Evolutionary conservation across 2,329 filamentous ascomycete genomes (phyloP).

Genomic region (Raffaelea albimanens): DNA sequence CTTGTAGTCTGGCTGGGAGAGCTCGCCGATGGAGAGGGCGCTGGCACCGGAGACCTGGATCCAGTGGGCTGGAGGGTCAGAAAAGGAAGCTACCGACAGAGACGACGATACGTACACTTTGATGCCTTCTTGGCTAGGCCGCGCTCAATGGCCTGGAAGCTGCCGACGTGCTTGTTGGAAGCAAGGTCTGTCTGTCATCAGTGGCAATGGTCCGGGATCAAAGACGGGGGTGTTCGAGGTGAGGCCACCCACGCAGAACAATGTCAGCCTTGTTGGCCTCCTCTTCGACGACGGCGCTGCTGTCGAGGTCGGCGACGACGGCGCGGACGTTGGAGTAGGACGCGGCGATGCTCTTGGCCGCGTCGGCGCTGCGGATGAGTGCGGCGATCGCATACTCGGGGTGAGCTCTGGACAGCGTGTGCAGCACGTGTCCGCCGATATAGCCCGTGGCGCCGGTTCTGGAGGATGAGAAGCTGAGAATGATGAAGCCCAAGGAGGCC

Average conservation of each 20-base stretch:
- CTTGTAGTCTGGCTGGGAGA: neutral
- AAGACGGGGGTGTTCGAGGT: no score
- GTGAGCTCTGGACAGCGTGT: neutral
- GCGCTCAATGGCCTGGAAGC: neutral
- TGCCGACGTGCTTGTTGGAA: neutral
- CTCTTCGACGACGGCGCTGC: neutral
- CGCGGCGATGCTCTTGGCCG: neutral
- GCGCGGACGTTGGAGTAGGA: neutral
- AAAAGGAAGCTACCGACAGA: neutral
- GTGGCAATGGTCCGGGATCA: no score
- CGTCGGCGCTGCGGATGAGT: neutral
- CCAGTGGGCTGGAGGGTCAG: neutral
- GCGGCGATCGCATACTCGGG: neutral
- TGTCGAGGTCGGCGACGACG: neutral
- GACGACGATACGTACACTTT: no score
- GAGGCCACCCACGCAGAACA: neutral
- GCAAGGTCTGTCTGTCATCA: neutral
- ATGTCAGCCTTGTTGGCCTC: neutral
- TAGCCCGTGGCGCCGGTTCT: constrained; percentile 2
- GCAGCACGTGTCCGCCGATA: neutral
- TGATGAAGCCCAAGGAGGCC: no score
- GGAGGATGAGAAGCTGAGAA: neutral
- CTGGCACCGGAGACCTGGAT: neutral
- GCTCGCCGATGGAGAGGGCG: neutral
- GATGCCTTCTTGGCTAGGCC: neutral